Conservation (phyloP, 2,329 filamentous ascomycete genomes). For the Fusarium gaditjirri region DNA sequence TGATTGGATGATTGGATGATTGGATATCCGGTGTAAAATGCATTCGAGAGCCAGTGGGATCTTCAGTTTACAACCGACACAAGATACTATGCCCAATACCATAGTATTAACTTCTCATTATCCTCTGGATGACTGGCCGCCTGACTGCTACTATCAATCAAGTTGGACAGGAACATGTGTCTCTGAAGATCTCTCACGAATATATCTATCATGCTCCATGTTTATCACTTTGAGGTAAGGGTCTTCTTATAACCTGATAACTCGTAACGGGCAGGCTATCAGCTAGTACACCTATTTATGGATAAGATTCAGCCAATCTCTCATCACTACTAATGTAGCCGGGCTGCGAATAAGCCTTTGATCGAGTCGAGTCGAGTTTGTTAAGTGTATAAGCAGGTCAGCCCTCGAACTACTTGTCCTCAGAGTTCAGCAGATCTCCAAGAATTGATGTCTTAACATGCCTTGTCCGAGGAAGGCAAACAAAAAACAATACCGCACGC, state of each 20-base stretch:
- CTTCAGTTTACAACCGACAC: background rate
- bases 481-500: background rate
- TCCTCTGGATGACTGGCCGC: background rate
- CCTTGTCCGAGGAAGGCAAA: background rate
- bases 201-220: background rate
- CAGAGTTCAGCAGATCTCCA: background rate
- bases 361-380: background rate
- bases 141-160: background rate
- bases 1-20: background rate
- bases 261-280: background rate
- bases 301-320: background rate
- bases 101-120: background rate
- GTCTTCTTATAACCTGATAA: background rate
- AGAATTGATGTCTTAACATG: background rate
- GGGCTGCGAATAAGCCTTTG: background rate
- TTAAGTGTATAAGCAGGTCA: background rate
- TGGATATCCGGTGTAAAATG: background rate
- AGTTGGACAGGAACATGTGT: background rate
- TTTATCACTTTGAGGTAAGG: background rate
- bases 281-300: background rate
- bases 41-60: background rate
- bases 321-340: background rate
- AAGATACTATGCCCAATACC: background rate
- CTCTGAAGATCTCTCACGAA: background rate
- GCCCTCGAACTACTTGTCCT: background rate